Conservation (phyloP, 352 stramenopile species). For the Thalassiosira exigua region DNA sequence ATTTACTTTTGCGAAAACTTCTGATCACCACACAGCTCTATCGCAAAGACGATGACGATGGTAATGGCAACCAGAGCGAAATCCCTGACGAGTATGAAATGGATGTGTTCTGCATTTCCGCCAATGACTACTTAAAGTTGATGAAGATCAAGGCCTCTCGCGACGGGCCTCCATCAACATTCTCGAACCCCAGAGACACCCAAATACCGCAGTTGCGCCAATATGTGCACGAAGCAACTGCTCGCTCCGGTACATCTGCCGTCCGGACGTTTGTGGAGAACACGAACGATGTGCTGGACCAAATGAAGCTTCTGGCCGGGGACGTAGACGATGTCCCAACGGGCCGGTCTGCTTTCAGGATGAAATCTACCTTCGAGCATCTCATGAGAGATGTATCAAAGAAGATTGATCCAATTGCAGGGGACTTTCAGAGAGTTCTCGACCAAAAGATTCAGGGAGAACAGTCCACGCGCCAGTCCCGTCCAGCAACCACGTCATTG, state of each 20-base stretch:
- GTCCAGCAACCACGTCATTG: too few relatives aligned
- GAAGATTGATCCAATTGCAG: conserved; percentile 36
- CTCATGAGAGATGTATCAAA: conserved; percentile 24
- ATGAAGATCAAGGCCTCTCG: conserved; percentile 43
- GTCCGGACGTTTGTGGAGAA: conserved; percentile 37
- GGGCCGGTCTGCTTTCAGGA: too few relatives aligned
- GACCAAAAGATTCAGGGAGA: conserved; percentile 29
- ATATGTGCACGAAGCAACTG: conserved; percentile 46
- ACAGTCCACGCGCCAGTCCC: too few relatives aligned
- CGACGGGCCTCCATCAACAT: conserved; percentile 41
- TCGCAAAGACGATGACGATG: conserved; percentile 27
- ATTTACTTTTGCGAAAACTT: too few relatives aligned
- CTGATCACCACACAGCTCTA: too few relatives aligned
- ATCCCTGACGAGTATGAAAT: conserved; percentile 41
- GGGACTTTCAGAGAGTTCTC: conserved; percentile 35
- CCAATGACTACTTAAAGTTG: conserved; percentile 64
- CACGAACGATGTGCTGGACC: conserved; percentile 48
- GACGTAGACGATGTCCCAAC: conserved; percentile 27
- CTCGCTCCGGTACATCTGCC: conserved; percentile 18
- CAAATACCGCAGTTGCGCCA: conserved; percentile 46
- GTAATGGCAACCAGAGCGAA: conserved; percentile 9
- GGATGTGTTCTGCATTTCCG: conserved; percentile 53
- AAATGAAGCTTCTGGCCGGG: conserved; percentile 48
- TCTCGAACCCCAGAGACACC: conserved; percentile 38
- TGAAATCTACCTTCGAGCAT: conserved; percentile 30